phyloP scores from a whole-genome alignment of 371 early-diverging fungal genomes.

The Mortierella sp. region DNA sequence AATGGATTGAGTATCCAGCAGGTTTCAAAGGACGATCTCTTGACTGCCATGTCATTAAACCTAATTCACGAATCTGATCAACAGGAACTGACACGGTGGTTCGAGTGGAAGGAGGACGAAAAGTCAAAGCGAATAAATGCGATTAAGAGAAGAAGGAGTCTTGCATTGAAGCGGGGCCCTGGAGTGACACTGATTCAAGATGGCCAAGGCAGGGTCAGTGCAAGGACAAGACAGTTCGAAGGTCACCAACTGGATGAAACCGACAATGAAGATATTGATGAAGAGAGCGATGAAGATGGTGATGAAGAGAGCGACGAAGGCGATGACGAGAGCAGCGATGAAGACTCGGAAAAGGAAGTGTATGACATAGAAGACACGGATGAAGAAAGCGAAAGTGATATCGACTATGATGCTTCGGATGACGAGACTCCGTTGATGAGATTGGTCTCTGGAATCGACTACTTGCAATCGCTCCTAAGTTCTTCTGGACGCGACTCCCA shows the following conservation, averaged over 20 bases:
- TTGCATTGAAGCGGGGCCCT: not conserved
- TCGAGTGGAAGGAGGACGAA: constrained; percentile 27
- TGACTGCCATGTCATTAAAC: constrained; percentile 6
- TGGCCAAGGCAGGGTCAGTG: not conserved
- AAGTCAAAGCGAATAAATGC: constrained; percentile 9
- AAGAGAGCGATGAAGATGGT: not conserved
- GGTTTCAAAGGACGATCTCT: constrained; percentile 14
- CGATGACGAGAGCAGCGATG: constrained; percentile 2
- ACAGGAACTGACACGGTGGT: constrained; percentile 35
- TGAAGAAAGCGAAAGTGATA: constrained; percentile 10
- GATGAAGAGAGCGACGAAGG: not conserved
- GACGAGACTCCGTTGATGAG: constrained; percentile 47
- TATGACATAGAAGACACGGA: not conserved
- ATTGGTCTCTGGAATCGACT: constrained; percentile 33
- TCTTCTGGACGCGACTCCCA: not conserved
- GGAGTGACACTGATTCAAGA: not conserved
- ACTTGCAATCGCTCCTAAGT: constrained; percentile 18
- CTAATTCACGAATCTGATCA: constrained; percentile 32
- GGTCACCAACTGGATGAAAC: constrained; percentile 9
- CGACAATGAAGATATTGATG: constrained; percentile 8
- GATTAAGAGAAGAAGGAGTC: constrained; percentile 12
- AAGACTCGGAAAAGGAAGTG: not conserved
- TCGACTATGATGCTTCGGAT: constrained; percentile 37
- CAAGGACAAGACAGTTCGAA: not conserved
- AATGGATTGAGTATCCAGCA: not conserved